Base-by-base conservation (phyloP, 441 rosid genomes). In the Mallotus repandus region DNA sequence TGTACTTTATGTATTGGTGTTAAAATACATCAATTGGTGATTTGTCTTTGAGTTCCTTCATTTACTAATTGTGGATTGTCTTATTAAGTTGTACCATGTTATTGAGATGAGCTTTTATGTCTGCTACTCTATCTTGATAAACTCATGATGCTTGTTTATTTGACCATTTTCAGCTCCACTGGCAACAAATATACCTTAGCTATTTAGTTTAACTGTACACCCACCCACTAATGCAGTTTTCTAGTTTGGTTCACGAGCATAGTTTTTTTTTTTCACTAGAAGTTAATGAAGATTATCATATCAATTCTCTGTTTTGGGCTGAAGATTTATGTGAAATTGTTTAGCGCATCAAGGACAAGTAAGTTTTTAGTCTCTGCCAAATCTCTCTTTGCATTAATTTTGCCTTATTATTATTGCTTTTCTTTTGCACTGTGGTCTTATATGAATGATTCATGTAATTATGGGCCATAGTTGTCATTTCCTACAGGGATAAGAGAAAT, bases 341-440 rank as follows among this genome's bases (percentile, higher is more conserved):
- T n/a, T n/a, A n/a, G n/a, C n/a, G n/a, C n/a, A n/a, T n/a, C n/a
- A n/a, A n/a, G 80, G 81, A 78, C 71, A 93, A 91, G 99, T 92
- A 77, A 71, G 78, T 69, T 60, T 55, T 5, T 38, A 22, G 62
- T 62, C 25, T 60, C 19, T 43, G 25, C 59, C 62, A 60, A 21
- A 29, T 16, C 5, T 25, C 29, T 25, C 29, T 25, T 25, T 25
- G 29, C 29, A 25, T 25, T 25, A 25, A 25, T 25, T 25, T 52
- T 70, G 12, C 70, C 18, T 57, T 41, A 12, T 62, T 45, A n/a
- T 35, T 35, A 35, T 35, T 35, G 38, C 38, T 35, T 57, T 43
- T 54, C 15, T 74, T 15, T 19, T 54, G 2, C 54, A 32, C 15
- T 18, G 15, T 66, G 12, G 32, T 59, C 57, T 46, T 74, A 4